phyloP scores from a whole-genome alignment of 2,329 filamentous ascomycete species.

The Albophoma yamanashiensis region DNA sequence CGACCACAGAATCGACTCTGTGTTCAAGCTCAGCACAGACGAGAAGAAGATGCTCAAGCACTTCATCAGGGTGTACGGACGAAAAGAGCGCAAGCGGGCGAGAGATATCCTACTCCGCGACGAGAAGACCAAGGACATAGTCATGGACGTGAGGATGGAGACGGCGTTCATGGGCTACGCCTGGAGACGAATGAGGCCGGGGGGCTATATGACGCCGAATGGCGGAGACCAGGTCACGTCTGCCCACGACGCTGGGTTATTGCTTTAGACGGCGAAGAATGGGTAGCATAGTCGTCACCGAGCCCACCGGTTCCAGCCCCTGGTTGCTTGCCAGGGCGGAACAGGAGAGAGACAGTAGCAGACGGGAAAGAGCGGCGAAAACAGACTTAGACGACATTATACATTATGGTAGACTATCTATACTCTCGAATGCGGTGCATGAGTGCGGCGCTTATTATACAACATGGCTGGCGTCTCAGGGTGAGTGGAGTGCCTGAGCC shows the following conservation, averaged over 20 bases:
- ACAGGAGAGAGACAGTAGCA: neutral
- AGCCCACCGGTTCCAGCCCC: neutral
- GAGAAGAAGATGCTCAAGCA: constrained; percentile 34
- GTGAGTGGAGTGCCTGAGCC: neutral
- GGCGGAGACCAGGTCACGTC: neutral
- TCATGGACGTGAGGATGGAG: constrained; percentile 71
- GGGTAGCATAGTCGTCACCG: neutral
- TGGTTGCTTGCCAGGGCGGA: neutral
- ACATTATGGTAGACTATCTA: neutral
- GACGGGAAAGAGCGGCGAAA: neutral
- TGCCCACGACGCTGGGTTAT: neutral
- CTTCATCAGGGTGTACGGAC: constrained; percentile 41
- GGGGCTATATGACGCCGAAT: constrained; percentile 15
- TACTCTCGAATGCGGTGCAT: neutral
- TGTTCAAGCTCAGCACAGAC: constrained; percentile 19
- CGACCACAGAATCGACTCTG: constrained; percentile 34
- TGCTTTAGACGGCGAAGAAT: neutral
- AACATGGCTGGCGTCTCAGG: too few relatives aligned
- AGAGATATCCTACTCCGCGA: constrained; percentile 82
- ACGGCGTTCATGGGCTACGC: constrained; percentile 86
- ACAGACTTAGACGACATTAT: constrained; percentile 1
- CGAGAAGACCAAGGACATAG: constrained; percentile 48
- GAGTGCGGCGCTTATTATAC: neutral
- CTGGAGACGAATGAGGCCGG: constrained; percentile 48
- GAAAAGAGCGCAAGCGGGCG: constrained; percentile 64